phyloP scores from a whole-genome alignment of 192 early-diverging fungal species.

The Backusella morwellensis region DNA sequence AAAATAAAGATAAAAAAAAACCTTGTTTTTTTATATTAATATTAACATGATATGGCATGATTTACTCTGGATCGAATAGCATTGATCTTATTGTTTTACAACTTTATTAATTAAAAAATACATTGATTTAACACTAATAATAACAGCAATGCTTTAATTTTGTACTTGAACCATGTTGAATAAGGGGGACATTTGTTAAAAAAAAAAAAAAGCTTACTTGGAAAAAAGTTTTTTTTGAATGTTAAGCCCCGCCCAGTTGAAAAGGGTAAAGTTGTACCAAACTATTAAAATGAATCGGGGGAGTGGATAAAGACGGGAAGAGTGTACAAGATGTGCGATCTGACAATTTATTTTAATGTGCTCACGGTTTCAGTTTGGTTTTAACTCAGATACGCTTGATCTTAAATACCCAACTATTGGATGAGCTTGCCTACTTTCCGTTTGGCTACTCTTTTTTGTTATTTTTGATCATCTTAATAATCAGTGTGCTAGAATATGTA shows the following conservation, averaged over 20 bases:
- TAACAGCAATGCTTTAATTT: background rate
- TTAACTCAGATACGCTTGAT: conserved; percentile 7
- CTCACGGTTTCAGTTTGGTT: conserved; percentile 15
- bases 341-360: background rate
- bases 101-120: background rate
- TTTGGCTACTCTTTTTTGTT: background rate
- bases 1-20: background rate
- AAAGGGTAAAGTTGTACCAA: background rate
- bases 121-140: background rate
- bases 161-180: background rate
- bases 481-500: background rate
- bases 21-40: background rate
- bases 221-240: background rate
- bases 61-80: background rate
- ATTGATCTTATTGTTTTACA: background rate
- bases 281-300: background rate
- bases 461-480: background rate
- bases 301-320: background rate
- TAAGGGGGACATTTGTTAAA: background rate
- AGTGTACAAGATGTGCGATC: background rate
- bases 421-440: background rate
- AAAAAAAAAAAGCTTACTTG: background rate
- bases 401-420: background rate
- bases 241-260: background rate
- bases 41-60: background rate